A percentile compares a stretch with the other conserved stretches of the same genome.
phyloP scores from a whole-genome alignment of 495 filamentous ascomycete genomes.

The Penicillium ucsense region DNA sequence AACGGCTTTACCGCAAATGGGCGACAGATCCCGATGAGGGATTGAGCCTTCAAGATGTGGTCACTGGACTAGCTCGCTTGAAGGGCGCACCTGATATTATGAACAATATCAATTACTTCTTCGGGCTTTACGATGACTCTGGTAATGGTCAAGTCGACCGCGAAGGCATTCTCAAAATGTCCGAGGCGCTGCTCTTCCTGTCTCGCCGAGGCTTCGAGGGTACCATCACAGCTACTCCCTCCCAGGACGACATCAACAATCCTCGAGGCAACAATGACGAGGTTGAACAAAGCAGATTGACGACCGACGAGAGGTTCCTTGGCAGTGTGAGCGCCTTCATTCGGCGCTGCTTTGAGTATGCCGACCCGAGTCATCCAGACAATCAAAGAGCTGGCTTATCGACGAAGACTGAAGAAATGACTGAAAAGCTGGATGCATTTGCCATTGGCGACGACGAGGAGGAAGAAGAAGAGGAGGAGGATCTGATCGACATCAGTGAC shows the following conservation, averaged over 20 bases:
- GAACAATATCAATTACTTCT: constrained; percentile 95
- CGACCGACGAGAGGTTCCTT: constrained; percentile 69
- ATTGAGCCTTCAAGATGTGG: constrained; percentile 80
- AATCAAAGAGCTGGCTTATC: constrained; percentile 32
- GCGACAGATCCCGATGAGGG: constrained; percentile 64
- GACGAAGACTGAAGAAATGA: constrained; percentile 19
- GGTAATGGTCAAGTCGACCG: constrained; percentile 89
- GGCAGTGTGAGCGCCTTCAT: constrained; percentile 93
- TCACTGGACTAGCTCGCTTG: constrained; percentile 77
- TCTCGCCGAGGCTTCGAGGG: constrained; percentile 79
- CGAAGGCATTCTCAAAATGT: constrained; percentile 90
- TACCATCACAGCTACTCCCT: constrained; percentile 44
- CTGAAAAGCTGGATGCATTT: constrained; percentile 52
- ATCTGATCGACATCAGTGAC: constrained; percentile 51
- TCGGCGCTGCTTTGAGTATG: constrained; percentile 93
- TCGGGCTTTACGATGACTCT: constrained; percentile 91
- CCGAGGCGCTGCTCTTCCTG: constrained; percentile 87
- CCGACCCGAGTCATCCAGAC: constrained; percentile 76
- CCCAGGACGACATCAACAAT: constrained; percentile 25
- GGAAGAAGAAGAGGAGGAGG: constrained; percentile 23
- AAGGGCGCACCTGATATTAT: constrained; percentile 93
- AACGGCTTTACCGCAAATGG: constrained; percentile 81
- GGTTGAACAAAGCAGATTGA: constrained; percentile 29
- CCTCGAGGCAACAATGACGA: constrained; percentile 12
- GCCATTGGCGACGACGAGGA: constrained; percentile 58